Evolutionary conservation across 2,329 filamentous ascomycete genomes (phyloP).

Genomic region (Ambrosiella cleistominuta): DNA sequence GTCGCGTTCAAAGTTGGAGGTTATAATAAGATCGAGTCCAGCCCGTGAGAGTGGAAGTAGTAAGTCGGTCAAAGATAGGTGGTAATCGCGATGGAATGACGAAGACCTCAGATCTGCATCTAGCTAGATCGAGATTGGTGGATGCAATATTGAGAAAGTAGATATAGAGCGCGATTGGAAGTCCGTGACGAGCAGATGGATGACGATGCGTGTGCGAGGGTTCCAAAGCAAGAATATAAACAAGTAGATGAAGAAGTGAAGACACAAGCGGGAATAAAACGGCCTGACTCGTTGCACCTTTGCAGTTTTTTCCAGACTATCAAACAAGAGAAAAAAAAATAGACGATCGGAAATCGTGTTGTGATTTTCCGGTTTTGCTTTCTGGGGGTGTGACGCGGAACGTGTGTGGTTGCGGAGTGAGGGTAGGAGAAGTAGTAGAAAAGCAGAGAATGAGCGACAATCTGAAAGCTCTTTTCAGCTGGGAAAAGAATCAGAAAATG

Average conservation of each 20-base stretch:
- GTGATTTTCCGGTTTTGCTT: background rate
- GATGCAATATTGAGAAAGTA: background rate
- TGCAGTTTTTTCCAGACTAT: background rate
- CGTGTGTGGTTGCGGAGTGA: background rate
- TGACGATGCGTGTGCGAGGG: background rate
- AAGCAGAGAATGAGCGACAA: constrained; percentile 17
- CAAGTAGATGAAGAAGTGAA: background rate
- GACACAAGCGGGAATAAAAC: constrained; percentile 2
- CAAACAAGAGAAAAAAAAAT: background rate
- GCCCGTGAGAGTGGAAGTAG: constrained; percentile 11
- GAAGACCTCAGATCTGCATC: constrained; percentile 3
- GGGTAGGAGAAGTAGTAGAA: background rate
- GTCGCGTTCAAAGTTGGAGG: constrained; percentile 8
- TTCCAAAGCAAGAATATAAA: background rate
- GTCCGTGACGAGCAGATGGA: background rate
- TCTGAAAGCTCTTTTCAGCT: constrained; percentile 14
- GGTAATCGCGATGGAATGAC: background rate
- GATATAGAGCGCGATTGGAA: background rate
- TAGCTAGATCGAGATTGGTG: background rate
- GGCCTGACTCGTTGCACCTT: constrained; percentile 3
- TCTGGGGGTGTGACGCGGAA: background rate
- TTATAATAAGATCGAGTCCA: constrained; percentile 14
- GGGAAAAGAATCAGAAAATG: constrained; percentile 17
- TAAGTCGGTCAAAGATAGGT: background rate
- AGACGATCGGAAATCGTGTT: constrained; percentile 1